Base-by-base conservation (phyloP, 1,284 basidiomycete species). In the Tilletia horrida region DNA sequence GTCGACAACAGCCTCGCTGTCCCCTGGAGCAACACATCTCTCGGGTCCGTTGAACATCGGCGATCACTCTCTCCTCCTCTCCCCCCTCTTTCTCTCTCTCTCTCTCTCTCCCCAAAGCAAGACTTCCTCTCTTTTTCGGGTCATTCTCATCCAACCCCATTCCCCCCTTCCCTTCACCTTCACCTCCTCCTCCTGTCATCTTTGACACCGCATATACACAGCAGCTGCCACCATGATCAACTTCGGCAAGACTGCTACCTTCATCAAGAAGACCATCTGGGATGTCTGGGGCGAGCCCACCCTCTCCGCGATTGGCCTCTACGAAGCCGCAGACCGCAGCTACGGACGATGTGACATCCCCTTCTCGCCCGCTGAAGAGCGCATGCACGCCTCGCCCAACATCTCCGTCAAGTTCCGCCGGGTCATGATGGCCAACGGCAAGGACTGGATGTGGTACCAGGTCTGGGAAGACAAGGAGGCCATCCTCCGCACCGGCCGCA, bases 391-490 rank as follows among this genome's bases (percentile, higher is more conserved):
- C 47, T 76, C 78, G 57, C 72, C 74, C 9, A 73, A 79, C 50
- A 70, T 80, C n/a, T 73, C 71, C 3, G 66, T 76, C 47, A 68
- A 69, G 16, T 80, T 79, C 55, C 72, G 75, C 65, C 74, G 74
- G 50, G 71, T 72, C 21, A 71, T 78, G 69, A 69, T 78, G 62
- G 71, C 70, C 9, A 80, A 80, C 65, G 71, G 72, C 6, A 77
- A 77, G 63, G 76, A 79, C 73, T 79, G 72, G 69, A 73, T 75
- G 11, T 80, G 78, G 78, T 80, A 80, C 67, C 78, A 80, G 57
- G 69, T 80, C 1, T 80, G 78, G 78, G 74, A 79, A 44, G 75
- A 80, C 57, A 70, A 74, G 8, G 63, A 71, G 9, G 73, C 73
- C 2, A 42, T 69, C 42, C 67, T 65, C 18, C 64, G 69, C 23